Base-by-base conservation (phyloP, 768 basidiomycete species). In the Boletus pseudo-olivaceus region DNA sequence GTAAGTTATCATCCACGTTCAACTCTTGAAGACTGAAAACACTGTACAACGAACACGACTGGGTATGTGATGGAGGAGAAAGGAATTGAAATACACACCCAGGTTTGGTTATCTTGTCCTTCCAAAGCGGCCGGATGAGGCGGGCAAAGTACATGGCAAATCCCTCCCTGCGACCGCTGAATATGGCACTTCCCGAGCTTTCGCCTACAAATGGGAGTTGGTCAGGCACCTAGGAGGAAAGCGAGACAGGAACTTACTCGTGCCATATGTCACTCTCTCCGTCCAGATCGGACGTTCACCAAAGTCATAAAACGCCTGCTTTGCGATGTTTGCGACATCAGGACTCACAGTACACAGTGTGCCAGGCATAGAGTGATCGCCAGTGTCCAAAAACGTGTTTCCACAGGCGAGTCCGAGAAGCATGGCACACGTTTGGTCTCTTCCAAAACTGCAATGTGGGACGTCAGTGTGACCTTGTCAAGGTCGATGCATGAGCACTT, bases 361-460 rank as follows among this genome's bases (percentile, higher is more conserved):
- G 20, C 81, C 74, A 12, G 71, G 51, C 11, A 72, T 67, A 23
- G 77, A 69, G 47, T 76, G 76, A 46, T 82, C 81, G n/a, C 73
- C 72, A 29, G 75, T 70, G 54, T 88, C 85, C 51, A 93, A 70
- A 70, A 87, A 93, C 1, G 86, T 85, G 68, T 93, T 94, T 34
- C 88, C 90, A 54, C 88, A 81, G 0, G 93, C 90, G 52, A 98
- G 79, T 11, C 86, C 88, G 14, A 96, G 79, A 17, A 93, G 81
- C 90, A 97, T 95, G 6, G 91, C 87, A 62, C 93, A 95, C 4
- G 91, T 88, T 64, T 96, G 90, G 67, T 94, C 90, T 49, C 92
- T 82, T 43, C 94, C 93, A 68, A 90, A 97, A 65, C 94, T 96
- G 61, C 17, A 33, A 43, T 15, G 19, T 38, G 55, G 20, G 47